Evolutionary conservation across 1,284 basidiomycete genomes (phyloP).

Genomic region (Tilletia caries): DNA sequence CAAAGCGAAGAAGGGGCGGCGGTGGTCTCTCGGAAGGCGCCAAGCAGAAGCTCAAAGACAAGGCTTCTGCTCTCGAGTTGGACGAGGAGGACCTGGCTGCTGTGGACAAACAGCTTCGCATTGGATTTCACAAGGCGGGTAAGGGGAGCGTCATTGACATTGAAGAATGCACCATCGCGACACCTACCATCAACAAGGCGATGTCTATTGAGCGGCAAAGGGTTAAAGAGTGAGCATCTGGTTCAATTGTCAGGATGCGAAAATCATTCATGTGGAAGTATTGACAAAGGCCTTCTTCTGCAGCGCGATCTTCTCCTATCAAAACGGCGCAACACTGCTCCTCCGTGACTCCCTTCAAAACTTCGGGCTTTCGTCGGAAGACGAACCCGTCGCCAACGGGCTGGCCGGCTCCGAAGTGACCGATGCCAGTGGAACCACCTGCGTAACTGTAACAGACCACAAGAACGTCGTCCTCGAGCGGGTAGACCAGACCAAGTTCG

Average conservation of each 20-base stretch:
- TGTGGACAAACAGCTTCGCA: constrained; percentile 61
- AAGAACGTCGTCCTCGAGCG: constrained; percentile 76
- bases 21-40: constrained; percentile 34
- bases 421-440: constrained; percentile 21
- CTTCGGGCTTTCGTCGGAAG: constrained; percentile 30
- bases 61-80: constrained; percentile 20
- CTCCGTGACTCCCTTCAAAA: constrained; percentile 75
- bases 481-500: constrained; percentile 76
- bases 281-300: not conserved
- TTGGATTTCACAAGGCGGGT: constrained; percentile 84
- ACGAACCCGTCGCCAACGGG: constrained; percentile 16
- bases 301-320: constrained; percentile 76
- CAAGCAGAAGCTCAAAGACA: constrained; percentile 48
- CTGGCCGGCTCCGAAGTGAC: constrained; percentile 20
- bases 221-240: constrained; percentile 65
- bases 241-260: not conserved
- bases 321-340: constrained; percentile 83
- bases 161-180: constrained; percentile 93
- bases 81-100: constrained; percentile 31
- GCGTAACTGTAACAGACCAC: constrained; percentile 68
- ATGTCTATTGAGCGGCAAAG: constrained; percentile 65
- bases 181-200: constrained; percentile 72
- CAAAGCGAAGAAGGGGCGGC: constrained; percentile 42
- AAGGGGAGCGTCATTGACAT: constrained; percentile 81
- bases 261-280: constrained; percentile 19